Evolutionary conservation across 176 grass and related monocot species (phyloP).

Genomic region (Carex pumila): DNA sequence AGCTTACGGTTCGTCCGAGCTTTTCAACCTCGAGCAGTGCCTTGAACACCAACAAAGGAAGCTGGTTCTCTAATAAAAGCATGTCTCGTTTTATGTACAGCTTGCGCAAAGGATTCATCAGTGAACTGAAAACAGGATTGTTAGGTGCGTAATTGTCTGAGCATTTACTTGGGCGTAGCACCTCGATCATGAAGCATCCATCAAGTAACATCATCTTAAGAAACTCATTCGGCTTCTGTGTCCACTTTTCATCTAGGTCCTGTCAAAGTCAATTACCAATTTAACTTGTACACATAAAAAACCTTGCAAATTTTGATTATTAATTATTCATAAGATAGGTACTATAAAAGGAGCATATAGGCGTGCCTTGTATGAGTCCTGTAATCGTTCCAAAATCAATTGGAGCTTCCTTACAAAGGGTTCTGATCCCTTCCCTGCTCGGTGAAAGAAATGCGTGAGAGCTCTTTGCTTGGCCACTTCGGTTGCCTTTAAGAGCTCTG

Average conservation of each 20-base stretch:
- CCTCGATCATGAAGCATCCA: slow-evolving; percentile 6
- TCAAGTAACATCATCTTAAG: not conserved
- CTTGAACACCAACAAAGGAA: slow-evolving; percentile 20
- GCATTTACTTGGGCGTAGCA: not conserved
- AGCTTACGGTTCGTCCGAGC: no score
- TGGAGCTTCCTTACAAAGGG: not conserved
- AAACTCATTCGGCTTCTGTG: not conserved
- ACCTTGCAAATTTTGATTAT: not conserved
- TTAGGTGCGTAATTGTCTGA: not conserved
- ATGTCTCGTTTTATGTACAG: slow-evolving; percentile 24
- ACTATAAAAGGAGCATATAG: not conserved
- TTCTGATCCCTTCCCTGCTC: not conserved
- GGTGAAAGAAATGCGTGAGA: not conserved
- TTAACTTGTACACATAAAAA: not conserved
- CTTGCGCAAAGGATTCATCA: not conserved
- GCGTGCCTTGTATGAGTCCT: not conserved
- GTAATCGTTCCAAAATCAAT: not conserved
- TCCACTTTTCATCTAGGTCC: not conserved
- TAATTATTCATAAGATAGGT: not conserved
- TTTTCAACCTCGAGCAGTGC: not conserved
- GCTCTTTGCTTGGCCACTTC: not conserved
- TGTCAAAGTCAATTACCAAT: not conserved
- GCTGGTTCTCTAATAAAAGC: slow-evolving; percentile 34
- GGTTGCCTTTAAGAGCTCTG: not conserved
- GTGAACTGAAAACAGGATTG: slow-evolving; percentile 18